These are phyloP conservation scores for Claviceps humidiphila DNA, from an alignment of 2,329 filamentous ascomycete genomes.

Conservation along the genomic window DNA sequence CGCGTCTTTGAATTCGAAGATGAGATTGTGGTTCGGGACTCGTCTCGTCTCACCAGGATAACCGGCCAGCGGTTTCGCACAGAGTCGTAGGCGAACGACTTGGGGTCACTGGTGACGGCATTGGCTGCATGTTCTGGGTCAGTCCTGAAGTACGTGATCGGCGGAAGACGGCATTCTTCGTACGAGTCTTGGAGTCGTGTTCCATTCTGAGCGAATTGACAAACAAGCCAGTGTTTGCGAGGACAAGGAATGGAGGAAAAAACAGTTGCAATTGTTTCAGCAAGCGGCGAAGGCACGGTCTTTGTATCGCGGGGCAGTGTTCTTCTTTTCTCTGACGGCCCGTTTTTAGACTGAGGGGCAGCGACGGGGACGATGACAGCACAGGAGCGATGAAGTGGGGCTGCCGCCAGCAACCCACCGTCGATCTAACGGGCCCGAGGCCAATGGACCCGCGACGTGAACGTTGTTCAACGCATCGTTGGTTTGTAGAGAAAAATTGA, in stretches of 20 bases:
- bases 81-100: conserved; percentile 76
- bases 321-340: too few species aligned
- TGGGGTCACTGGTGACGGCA: conserved; percentile 67
- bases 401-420: too few species aligned
- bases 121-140: conserved; percentile 39
- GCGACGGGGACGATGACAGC: too few species aligned
- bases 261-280: not conserved
- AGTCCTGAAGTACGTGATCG: not conserved
- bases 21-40: too few species aligned
- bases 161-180: conserved; percentile 19
- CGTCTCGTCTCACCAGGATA: conserved; percentile 55
- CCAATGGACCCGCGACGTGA: too few species aligned
- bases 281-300: not conserved
- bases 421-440: too few species aligned
- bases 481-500: too few species aligned
- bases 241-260: not conserved
- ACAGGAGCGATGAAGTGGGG: too few species aligned
- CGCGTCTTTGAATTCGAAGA: not conserved
- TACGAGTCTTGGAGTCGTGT: conserved; percentile 61
- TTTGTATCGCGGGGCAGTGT: too few species aligned
- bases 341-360: too few species aligned
- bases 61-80: conserved; percentile 84
- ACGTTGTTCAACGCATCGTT: too few species aligned
- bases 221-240: not conserved
- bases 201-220: conserved; percentile 42